Base-by-base conservation (phyloP, 2,329 filamentous ascomycete species). In the Harringtonia aguacate region DNA sequence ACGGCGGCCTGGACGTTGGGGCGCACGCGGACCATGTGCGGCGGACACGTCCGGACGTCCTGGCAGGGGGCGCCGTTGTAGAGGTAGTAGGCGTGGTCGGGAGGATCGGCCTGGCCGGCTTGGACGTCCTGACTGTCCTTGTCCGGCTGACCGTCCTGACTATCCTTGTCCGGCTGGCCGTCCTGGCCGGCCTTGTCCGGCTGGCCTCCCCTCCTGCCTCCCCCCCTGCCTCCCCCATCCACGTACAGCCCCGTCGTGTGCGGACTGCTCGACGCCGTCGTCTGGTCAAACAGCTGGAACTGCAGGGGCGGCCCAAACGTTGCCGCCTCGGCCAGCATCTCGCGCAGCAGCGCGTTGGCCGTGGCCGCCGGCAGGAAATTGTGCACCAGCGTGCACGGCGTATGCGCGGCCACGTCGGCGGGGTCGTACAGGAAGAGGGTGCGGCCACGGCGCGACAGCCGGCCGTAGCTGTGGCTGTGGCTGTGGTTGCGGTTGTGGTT, bases 311-410 rank as follows among this genome's bases (percentile, higher is more conserved):
- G 68, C 15, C 22, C 27, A 58, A 86, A 95, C 0, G 81, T 76
- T 17, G 72, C 64, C 0, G 84, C 72, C 62, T 95, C 87, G 2
- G 70, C 63, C 2, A 95, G 63, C 31, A 97, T 70, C 58, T 97
- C 89, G 28, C 62, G 60, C 1, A 97, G 68, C 13, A 98, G 69
- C 1, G 72, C 69, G 50, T 87, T 82, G 33, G 92, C 90, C 46
- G 84, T 71, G 2, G 80, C 68, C 0, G 70, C 27, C 0, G 86
- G 79, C 1, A 98, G 69, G 53, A 97, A 95, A 56, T 95, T 92
- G 62, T 94, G 88, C 44, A 95, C 79, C 51, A 97, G 84, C 12
- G 86, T 89, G 63, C 89, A 95, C 1, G 92, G 88, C 0, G 90
- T 95, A 56, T 94, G 76, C 21, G 76, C 72, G 39, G 86, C 83